phyloP scores from a whole-genome alignment of 2,329 filamentous ascomycete genomes.

The Neonectria coccinea region DNA sequence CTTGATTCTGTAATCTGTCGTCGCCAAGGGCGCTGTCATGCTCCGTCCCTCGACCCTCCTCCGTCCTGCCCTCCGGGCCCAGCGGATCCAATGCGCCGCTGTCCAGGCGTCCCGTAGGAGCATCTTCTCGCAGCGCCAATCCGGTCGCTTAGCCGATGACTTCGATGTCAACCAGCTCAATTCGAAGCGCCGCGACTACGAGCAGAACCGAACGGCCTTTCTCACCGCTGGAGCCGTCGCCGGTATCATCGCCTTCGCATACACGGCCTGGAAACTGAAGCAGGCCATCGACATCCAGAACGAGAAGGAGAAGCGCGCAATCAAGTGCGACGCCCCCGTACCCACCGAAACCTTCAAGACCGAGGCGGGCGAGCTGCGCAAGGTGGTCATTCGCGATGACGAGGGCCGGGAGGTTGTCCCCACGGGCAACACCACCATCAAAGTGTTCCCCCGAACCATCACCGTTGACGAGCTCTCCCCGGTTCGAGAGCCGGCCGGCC shows the following conservation, averaged over 20 bases:
- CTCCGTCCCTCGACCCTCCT: slow-evolving; percentile 49
- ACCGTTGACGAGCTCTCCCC: slow-evolving; percentile 63
- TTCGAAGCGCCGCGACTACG: slow-evolving; percentile 60
- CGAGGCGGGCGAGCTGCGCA: slow-evolving; percentile 63
- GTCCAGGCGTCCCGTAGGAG: slow-evolving; percentile 42
- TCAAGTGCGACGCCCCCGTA: slow-evolving; percentile 55
- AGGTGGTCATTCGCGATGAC: slow-evolving; percentile 73
- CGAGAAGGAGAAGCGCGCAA: slow-evolving; percentile 55
- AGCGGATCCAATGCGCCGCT: slow-evolving; percentile 40
- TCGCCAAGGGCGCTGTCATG: slow-evolving; percentile 40
- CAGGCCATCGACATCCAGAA: slow-evolving; percentile 50
- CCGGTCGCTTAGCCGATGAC: slow-evolving; percentile 57
- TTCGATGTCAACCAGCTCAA: slow-evolving; percentile 64
- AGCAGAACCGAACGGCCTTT: slow-evolving; percentile 63
- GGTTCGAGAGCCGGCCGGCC: slow-evolving; percentile 44
- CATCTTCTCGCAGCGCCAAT: slow-evolving; percentile 46
- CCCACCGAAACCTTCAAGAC: slow-evolving; percentile 61
- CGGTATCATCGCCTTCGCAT: slow-evolving; percentile 62
- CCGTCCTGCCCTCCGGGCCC: slow-evolving; percentile 46
- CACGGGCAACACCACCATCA: slow-evolving; percentile 84
- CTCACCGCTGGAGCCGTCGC: slow-evolving; percentile 63
- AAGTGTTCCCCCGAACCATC: slow-evolving; percentile 81
- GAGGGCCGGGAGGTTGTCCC: slow-evolving; percentile 80
- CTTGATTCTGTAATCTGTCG: slow-evolving; percentile 5
- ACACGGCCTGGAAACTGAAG: slow-evolving; percentile 65